These are phyloP conservation scores for Metschnikowia hibisci DNA, from an alignment of 805 yeast species.

Conservation along the genomic window DNA sequence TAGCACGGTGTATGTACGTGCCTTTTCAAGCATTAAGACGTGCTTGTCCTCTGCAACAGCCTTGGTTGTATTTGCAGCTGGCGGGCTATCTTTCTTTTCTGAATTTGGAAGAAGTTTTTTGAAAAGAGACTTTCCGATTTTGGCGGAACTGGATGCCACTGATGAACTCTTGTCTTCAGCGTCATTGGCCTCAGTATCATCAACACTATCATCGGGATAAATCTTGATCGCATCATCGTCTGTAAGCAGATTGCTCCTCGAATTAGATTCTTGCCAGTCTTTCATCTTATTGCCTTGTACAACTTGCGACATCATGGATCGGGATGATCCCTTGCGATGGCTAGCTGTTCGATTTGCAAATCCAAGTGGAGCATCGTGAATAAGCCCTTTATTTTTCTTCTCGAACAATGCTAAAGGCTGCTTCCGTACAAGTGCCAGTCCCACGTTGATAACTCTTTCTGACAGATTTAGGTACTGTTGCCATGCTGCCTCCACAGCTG, in stretches of 20 bases:
- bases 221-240: conserved; percentile 17
- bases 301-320: conserved; percentile 35
- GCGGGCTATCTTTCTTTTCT: conserved; percentile 13
- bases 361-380: conserved; percentile 59
- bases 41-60: conserved; percentile 6
- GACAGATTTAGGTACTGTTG: conserved; percentile 50
- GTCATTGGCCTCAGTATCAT: conserved; percentile 5
- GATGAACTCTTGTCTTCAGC: conserved; percentile 10
- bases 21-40: conserved; percentile 28
- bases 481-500: conserved; percentile 59
- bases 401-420: conserved; percentile 50
- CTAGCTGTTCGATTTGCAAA: conserved; percentile 20
- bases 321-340: conserved; percentile 16
- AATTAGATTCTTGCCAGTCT: conserved; percentile 9
- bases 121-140: conserved; percentile 19
- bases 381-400: conserved; percentile 50
- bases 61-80: not conserved
- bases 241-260: not conserved
- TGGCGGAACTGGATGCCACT: conserved; percentile 9
- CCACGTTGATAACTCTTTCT: conserved; percentile 46
- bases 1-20: conserved; percentile 48
- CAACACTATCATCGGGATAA: conserved; percentile 5
- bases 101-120: conserved; percentile 21
- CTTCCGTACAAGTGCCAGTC: conserved; percentile 32
- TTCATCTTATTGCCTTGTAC: conserved; percentile 28